These are phyloP conservation scores for Noccaea bulbosa DNA, from an alignment of 345 rosid genomes.

Conservation along the genomic window DNA sequence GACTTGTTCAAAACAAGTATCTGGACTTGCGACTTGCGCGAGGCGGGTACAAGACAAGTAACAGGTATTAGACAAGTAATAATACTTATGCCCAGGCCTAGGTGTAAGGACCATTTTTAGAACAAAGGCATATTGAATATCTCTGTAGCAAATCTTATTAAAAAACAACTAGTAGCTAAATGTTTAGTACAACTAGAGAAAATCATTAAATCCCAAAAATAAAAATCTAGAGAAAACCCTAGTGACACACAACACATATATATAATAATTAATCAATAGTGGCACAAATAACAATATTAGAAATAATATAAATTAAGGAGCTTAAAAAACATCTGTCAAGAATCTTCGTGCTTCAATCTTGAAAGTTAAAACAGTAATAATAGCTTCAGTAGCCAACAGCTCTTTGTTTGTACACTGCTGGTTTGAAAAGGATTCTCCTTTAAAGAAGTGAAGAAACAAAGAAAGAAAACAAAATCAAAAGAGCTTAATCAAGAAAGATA, in stretches of 20 bases:
- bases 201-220: not conserved
- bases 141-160: slow-evolving; percentile 28
- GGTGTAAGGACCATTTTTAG: slow-evolving; percentile 23
- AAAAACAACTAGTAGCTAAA: slow-evolving; percentile 15
- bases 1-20: too few species aligned
- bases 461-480: slow-evolving; percentile 28
- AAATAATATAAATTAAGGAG: slow-evolving; percentile 24
- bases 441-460: slow-evolving; percentile 37
- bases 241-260: slow-evolving; percentile 16
- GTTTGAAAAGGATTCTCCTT: slow-evolving; percentile 64
- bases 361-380: slow-evolving; percentile 45
- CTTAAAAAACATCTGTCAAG: slow-evolving; percentile 39
- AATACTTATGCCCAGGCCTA: too few species aligned
- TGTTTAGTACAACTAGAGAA: slow-evolving; percentile 30
- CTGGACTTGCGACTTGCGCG: too few species aligned
- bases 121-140: slow-evolving; percentile 29
- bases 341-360: slow-evolving; percentile 43
- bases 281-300: slow-evolving; percentile 38
- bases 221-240: slow-evolving; percentile 20
- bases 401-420: slow-evolving; percentile 68
- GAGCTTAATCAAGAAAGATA: slow-evolving; percentile 48
- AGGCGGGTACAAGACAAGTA: too few species aligned
- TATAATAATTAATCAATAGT: slow-evolving; percentile 35
- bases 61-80: too few species aligned
- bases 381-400: slow-evolving; percentile 67